These are phyloP conservation scores for Kingdonia uniflora DNA, from an alignment of 164 flowering plant genomes.

Conservation along the genomic window DNA sequence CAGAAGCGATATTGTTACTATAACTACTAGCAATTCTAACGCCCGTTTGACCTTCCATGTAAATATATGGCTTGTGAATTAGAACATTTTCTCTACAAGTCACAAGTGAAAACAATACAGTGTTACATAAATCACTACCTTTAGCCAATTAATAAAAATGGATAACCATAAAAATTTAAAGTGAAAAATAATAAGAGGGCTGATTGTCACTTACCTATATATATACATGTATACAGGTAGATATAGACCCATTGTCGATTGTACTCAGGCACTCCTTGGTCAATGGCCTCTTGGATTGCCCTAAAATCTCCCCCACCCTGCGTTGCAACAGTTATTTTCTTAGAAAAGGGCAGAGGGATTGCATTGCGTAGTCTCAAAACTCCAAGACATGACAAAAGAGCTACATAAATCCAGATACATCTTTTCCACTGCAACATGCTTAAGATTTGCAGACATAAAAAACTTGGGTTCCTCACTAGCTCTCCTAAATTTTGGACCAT, in stretches of 20 bases:
- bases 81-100: neutral
- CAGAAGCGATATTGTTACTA: neutral
- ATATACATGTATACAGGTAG: neutral
- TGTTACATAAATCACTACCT: neutral
- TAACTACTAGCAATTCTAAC: neutral
- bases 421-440: no score
- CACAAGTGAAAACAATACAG: no score
- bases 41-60: neutral
- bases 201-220: neutral
- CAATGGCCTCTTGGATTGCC: slow-evolving; percentile 3
- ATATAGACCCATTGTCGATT: slow-evolving; percentile 1
- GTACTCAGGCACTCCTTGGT: neutral
- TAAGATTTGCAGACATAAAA: no score
- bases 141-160: neutral
- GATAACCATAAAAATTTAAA: neutral
- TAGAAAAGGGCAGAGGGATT: neutral
- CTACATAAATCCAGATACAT: no score
- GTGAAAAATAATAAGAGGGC: neutral
- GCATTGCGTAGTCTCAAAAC: neutral
- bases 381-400: neutral
- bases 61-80: neutral
- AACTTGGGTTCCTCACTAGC: no score
- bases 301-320: slow-evolving; percentile 1
- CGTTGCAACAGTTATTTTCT: neutral
- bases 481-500: no score